Conservation (phyloP, 306 rosid species). For the Sicyos edulis region DNA sequence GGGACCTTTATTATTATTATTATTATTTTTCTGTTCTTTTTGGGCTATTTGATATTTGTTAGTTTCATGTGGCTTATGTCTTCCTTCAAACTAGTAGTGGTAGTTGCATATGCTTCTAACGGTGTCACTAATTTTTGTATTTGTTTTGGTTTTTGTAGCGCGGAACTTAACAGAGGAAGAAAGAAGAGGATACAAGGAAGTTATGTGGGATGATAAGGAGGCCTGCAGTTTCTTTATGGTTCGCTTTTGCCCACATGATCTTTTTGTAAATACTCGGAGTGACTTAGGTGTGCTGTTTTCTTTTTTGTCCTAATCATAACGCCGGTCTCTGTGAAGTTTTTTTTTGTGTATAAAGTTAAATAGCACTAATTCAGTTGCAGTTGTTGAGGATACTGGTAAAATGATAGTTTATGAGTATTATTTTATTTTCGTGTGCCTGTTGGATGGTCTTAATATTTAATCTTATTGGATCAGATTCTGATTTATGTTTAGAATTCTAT, state of each 20-base stretch:
- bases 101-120: neutral
- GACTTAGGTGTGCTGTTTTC: conserved; percentile 66
- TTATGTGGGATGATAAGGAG: conserved; percentile 87
- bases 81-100: neutral
- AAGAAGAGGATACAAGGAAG: conserved; percentile 77
- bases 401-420: neutral
- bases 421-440: neutral
- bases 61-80: neutral
- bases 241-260: conserved; percentile 98
- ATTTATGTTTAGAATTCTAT: conserved; percentile 1
- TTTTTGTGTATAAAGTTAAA: neutral
- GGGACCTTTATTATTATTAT: too few relatives aligned
- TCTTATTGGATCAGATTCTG: neutral
- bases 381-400: neutral
- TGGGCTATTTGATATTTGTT: too few relatives aligned
- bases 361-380: neutral
- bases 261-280: conserved; percentile 90
- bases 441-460: neutral
- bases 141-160: conserved; percentile 39
- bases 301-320: neutral
- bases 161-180: conserved; percentile 93
- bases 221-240: conserved; percentile 91
- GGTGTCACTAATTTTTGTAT: neutral
- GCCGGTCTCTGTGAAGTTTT: neutral
- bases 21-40: too few relatives aligned